Evolutionary conservation across 2,329 filamentous ascomycete species (phyloP), one percentile per base, ranked within the genome.

Genomic region (Diaporthe citri): DNA sequence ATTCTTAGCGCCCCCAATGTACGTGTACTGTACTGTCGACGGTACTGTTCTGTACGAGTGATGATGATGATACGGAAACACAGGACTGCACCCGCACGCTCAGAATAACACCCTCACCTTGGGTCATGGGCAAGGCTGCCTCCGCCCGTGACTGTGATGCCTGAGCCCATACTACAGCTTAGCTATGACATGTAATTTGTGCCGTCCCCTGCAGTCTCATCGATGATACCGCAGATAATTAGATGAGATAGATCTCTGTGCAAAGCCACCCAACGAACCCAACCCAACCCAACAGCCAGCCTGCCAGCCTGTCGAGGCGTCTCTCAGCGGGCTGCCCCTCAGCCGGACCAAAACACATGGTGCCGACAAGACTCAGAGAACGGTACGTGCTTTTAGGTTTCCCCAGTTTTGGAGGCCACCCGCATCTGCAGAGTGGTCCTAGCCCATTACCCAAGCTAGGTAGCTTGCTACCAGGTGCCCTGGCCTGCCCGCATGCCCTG

Each of bases 391-490:
- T 55, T 64, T 59, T 56, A 71, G 25, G 69, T 55, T 72, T 64
- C 71, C 71, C 71, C 71, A 36, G 71, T 72, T 60, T 72, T 64
- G 71, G 71, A 55, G 51, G 71, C 46, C 57, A 36, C 43, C 56
- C 8, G 17, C 34, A 28, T 22, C 20, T 20, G 12, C 43, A 48
- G 43, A 48, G 43, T 48, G 51, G n/a, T 55, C 28, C 25, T 25
- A 28, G 51, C 51, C 51, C 51, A 28, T 17, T 20, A 22, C 17
- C 15, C 17, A 15, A 43, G 41, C 6, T 43, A 17, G 43, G 2
- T 43, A 20, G 41, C 41, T 43, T 25, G 48, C 70, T 72, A 36
- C 64, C 48, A 69, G 46, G 48, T 67, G 62, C 43, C 62, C 62
- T 67, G 62, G 62, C 62, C 46, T 39, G 64, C 48, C 48, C 41